Evolutionary conservation across 352 stramenopile species (phyloP), one percentile per base, ranked within the genome.

Genomic region (Globisporangium nagaii): DNA sequence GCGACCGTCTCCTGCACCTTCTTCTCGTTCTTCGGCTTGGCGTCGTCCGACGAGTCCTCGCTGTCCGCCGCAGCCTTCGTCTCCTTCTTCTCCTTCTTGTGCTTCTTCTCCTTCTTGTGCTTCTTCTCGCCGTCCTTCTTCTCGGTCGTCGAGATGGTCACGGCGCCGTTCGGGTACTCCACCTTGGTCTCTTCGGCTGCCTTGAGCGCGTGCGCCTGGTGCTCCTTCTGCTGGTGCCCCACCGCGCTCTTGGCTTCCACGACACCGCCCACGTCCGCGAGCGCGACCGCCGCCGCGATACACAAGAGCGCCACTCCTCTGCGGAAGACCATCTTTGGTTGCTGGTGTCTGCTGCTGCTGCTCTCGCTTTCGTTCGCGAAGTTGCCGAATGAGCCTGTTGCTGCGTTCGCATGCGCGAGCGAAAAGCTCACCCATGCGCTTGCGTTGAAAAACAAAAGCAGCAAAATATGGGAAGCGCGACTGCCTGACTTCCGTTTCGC

Each of bases 221-320:
- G 50, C 20, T 58, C 53, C 4, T 68, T 53, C 20, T 66, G 45
- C 24, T 68, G 56, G 36, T 70, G 60, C 25, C n/a, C 13, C 13
- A 25, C 28, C 34, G 36, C 43, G 40, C 39, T 27, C 34, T 62
- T 39, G 6, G 48, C 55, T 28, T 66, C 40, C 17, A 70, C 25
- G 25, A 59, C 60, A 15, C 60, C 56, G 12, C 44, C 17, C 31
- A 74, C 71, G 43, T 62, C 56, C 9, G 41, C 24, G 36, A 79
- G 64, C 31, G 71, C 24, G 20, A 68, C 43, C 12, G 54, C 68
- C 20, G 66, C 55, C 7, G 56, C 57, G 36, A 75, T 58, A 43
- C 68, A 79, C 40, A 81, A 36, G 53, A 84, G 25, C 39, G 66
- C 43, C 32, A 77, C 34, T 25, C 40, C 40, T 61, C 66, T 59